Base-by-base conservation (phyloP, 1,284 basidiomycete species). In the Cystobasidiaceae sp. region DNA sequence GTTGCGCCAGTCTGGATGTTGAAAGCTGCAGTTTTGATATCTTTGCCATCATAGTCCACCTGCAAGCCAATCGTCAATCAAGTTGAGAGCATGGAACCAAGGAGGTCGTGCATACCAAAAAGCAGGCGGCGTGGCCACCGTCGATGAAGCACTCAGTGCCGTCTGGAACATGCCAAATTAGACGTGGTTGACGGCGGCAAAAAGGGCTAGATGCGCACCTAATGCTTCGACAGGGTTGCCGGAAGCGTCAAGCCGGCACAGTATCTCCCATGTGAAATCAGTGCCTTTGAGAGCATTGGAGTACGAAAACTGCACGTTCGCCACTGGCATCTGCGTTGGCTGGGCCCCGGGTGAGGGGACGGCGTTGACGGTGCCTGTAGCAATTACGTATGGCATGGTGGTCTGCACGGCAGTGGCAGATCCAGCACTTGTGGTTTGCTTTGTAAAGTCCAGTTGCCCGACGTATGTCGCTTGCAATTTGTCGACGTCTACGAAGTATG, bases 181-280 rank as follows among this genome's bases (percentile, higher is more conserved):
- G 11, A 39, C 37, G n/a, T 39, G 37, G 11, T 39, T n/a, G 11
- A n/a, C 37, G 11, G 37, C 37, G n/a, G n/a, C n/a, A 39, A n/a
- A 39, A 11, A 39, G n/a, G n/a, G 11, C 11, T n/a, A 11, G 37
- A 11, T 11, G n/a, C 37, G 11, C 11, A 39, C 37, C 37, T 39
- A 39, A n/a, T n/a, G 37, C 37, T 39, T 39, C 37, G 11, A 39
- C 37, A 11, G 37, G 37, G n/a, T 39, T 39, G 37, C 46, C 25
- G 19, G 11, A 9, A 60, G 25, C 65, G 66, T 44, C 60, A 59
- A n/a, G 39, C 51, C 37, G 33, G 44, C 8, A 43, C 37, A 4
- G 48, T 27, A 33, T 19, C 15, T 54, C 33, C 51, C 9, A 41
- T 68, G 37, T 6, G 21, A 39, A 68, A n/a, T 39, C 37, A 39